Conservation (phyloP, 2,329 filamentous ascomycete species). For the Leptosphaerulina australis region DNA sequence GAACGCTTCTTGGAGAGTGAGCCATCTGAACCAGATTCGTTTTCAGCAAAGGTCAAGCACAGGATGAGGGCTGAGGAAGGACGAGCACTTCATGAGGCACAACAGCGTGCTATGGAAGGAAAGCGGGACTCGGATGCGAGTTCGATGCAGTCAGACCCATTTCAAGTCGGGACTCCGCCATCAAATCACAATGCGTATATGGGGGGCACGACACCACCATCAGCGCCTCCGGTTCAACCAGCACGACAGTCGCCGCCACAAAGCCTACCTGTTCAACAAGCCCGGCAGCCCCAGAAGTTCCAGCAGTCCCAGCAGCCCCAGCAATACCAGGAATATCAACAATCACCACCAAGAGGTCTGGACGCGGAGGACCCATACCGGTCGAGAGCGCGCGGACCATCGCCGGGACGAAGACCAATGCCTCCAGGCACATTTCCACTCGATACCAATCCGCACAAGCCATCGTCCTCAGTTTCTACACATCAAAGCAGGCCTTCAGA, state of each 20-base stretch:
- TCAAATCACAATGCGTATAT: constrained; percentile 24
- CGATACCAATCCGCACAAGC: constrained; percentile 33
- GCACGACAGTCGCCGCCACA: constrained; percentile 23
- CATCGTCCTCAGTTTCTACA: constrained; percentile 36
- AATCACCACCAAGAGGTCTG: constrained; percentile 22
- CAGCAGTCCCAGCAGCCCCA: too few relatives aligned
- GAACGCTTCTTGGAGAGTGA: constrained; percentile 41
- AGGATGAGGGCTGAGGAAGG: constrained; percentile 61
- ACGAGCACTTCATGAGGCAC: constrained; percentile 55
- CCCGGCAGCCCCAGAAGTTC: too few relatives aligned
- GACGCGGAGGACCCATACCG: constrained; percentile 39
- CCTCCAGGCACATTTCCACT: constrained; percentile 33
- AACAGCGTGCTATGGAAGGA: constrained; percentile 31
- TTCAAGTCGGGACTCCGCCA: constrained; percentile 38
- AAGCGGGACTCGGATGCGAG: constrained; percentile 43
- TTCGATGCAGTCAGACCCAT: constrained; percentile 31
- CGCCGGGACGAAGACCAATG: constrained; percentile 36
- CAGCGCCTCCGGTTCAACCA: constrained; percentile 20
- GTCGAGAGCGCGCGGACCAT: constrained; percentile 39
- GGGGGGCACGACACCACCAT: constrained; percentile 33
- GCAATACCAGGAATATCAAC: too few relatives aligned
- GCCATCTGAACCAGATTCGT: constrained; percentile 49
- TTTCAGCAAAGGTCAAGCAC: constrained; percentile 55
- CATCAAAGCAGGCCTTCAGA: constrained; percentile 36
- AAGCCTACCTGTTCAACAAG: constrained; percentile 5